A percentile compares a stretch with the other conserved stretches of the same genome.
Conservation (phyloP, 306 rosid species). For the Phaseolus lunatus region DNA sequence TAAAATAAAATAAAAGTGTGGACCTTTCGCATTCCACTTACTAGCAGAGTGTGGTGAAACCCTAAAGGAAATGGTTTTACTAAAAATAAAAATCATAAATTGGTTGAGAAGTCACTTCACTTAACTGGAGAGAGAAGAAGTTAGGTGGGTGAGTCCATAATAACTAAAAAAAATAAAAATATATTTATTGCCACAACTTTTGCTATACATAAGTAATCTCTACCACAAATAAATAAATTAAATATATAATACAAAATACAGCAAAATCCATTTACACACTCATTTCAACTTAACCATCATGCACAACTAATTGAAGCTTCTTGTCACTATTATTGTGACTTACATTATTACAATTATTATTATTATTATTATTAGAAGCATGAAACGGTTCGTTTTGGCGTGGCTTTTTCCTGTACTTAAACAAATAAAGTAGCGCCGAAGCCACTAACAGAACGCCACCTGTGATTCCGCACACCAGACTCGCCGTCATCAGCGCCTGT, state of each 20-base stretch:
- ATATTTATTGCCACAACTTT: too few relatives aligned
- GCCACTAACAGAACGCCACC: slow-evolving; percentile 78
- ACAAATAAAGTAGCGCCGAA: slow-evolving; percentile 59
- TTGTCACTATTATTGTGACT: background rate
- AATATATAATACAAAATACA: background rate
- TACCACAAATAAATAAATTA: background rate
- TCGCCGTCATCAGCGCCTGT: slow-evolving; percentile 60
- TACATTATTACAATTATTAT: background rate
- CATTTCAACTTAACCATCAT: background rate
- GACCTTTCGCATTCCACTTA: too few relatives aligned
- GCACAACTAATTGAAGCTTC: slow-evolving; percentile 45
- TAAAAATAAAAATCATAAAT: too few relatives aligned
- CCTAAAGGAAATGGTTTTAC: too few relatives aligned
- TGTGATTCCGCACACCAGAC: slow-evolving; percentile 75
- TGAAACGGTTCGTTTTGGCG: slow-evolving; percentile 35
- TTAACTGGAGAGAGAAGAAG: too few relatives aligned
- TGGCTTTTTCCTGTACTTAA: slow-evolving; percentile 49
- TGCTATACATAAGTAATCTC: too few relatives aligned
- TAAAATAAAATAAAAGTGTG: too few relatives aligned
- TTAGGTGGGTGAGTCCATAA: too few relatives aligned
- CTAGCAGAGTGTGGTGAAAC: too few relatives aligned
- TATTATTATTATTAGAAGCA: background rate
- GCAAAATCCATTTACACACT: slow-evolving; percentile 26
- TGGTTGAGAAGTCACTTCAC: too few relatives aligned
- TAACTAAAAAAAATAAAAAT: background rate